Conservation (phyloP, 495 filamentous ascomycete species). For the Aspergillus carlsbadensis region DNA sequence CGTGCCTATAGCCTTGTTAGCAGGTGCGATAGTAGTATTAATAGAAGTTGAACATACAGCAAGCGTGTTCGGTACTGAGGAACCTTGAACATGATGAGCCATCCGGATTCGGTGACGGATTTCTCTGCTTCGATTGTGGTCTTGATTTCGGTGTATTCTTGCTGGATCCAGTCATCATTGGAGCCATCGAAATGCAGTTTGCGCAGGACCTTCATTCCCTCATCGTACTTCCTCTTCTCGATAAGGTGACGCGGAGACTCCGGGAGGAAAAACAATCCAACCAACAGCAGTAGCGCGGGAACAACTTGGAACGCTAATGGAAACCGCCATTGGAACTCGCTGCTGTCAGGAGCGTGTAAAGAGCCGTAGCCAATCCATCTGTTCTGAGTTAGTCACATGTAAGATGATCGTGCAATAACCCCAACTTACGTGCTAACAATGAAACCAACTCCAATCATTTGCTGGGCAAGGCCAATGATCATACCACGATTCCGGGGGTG, state of each 20-base stretch:
- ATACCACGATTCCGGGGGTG: slow-evolving; percentile 53
- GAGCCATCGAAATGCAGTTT: slow-evolving; percentile 50
- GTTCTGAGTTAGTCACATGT: not conserved
- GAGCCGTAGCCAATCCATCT: slow-evolving; percentile 60
- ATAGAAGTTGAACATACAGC: slow-evolving; percentile 40
- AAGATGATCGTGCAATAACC: not conserved
- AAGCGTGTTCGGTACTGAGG: slow-evolving; percentile 50
- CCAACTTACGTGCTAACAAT: slow-evolving; percentile 46
- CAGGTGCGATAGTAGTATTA: slow-evolving; percentile 15
- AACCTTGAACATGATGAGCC: slow-evolving; percentile 52
- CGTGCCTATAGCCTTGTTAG: slow-evolving; percentile 24
- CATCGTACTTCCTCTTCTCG: slow-evolving; percentile 43
- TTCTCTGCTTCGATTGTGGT: slow-evolving; percentile 49
- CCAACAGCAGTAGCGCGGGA: slow-evolving; percentile 40
- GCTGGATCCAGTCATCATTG: slow-evolving; percentile 50
- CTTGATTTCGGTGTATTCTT: slow-evolving; percentile 49
- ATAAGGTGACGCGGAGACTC: slow-evolving; percentile 58
- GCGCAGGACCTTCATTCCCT: slow-evolving; percentile 47
- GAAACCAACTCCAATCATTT: slow-evolving; percentile 58
- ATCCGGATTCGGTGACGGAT: slow-evolving; percentile 39
- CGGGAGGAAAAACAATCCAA: slow-evolving; percentile 53
- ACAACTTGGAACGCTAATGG: slow-evolving; percentile 55
- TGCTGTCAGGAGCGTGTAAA: slow-evolving; percentile 37
- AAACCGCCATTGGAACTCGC: slow-evolving; percentile 54
- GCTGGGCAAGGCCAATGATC: slow-evolving; percentile 58